These are phyloP conservation scores for Eudorina sp. DNA, from an alignment of 139 green algal species.

Conservation along the genomic window DNA sequence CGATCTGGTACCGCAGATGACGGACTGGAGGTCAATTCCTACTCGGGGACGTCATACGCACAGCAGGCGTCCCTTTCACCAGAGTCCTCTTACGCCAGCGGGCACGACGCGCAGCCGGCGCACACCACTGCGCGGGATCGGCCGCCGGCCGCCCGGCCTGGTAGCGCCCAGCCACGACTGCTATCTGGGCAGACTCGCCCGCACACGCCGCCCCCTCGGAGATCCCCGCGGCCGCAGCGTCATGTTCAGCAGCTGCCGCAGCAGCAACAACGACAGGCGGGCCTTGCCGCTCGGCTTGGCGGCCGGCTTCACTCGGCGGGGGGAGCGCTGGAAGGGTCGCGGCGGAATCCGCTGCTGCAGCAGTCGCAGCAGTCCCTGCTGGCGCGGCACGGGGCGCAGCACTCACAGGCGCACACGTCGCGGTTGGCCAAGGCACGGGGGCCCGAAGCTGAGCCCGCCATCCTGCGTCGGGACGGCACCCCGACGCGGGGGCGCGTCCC, in stretches of 20 bases:
- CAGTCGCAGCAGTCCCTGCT: background rate
- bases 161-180: background rate
- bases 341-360: background rate
- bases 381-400: background rate
- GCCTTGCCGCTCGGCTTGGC: background rate
- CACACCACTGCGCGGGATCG: background rate
- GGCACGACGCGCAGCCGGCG: background rate
- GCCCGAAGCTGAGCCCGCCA: background rate
- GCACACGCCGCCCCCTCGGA: background rate
- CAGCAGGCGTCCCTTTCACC: background rate
- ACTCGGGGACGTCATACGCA: background rate
- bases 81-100: background rate
- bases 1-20: background rate
- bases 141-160: background rate
- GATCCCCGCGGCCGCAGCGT: no score
- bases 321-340: background rate
- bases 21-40: constrained; percentile 29
- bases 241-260: background rate
- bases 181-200: background rate
- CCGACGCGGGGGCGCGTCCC: background rate
- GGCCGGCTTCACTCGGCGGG: background rate
- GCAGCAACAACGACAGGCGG: no score
- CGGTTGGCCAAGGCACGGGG: background rate
- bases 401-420: background rate
- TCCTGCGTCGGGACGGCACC: background rate